phyloP scores from a whole-genome alignment of 2,329 filamentous ascomycete species.

The Dothideomycetidae sp. region DNA sequence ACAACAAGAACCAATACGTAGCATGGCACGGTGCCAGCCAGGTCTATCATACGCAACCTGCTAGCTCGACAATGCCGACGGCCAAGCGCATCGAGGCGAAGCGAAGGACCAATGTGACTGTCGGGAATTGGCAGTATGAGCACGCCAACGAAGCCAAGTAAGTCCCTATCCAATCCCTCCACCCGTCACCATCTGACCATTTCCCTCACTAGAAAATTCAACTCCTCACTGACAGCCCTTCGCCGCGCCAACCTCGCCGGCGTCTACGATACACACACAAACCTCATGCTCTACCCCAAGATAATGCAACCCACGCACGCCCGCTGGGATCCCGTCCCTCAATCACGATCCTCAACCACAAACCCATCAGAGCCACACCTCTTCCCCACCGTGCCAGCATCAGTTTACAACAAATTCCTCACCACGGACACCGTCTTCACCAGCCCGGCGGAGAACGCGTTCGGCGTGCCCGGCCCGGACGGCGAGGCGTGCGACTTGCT shows the following conservation, averaged over 20 bases:
- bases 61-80: slow-evolving; percentile 51
- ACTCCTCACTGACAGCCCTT: slow-evolving; percentile 54
- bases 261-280: slow-evolving; percentile 89
- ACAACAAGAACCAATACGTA: slow-evolving; percentile 98
- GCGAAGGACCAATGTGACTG: slow-evolving; percentile 74
- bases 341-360: slow-evolving; percentile 13
- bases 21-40: slow-evolving; percentile 95
- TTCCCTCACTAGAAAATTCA: slow-evolving; percentile 62
- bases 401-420: slow-evolving; percentile 47
- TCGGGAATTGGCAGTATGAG: slow-evolving; percentile 92
- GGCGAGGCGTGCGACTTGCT: slow-evolving; percentile 33
- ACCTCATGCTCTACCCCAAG: slow-evolving; percentile 72
- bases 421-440: slow-evolving; percentile 48
- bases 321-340: slow-evolving; percentile 59
- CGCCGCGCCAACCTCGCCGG: slow-evolving; percentile 59
- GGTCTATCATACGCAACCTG: slow-evolving; percentile 70
- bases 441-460: slow-evolving; percentile 41
- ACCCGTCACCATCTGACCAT: slow-evolving; percentile 14
- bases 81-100: slow-evolving; percentile 65
- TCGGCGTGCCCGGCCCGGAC: slow-evolving; percentile 46
- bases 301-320: slow-evolving; percentile 83
- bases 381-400: slow-evolving; percentile 41
- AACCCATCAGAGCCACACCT: slow-evolving; percentile 23
- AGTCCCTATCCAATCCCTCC: slow-evolving; percentile 19
- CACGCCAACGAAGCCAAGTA: slow-evolving; percentile 86